Conservation (phyloP, 768 basidiomycete species). For the Nidularia pulvinata region DNA sequence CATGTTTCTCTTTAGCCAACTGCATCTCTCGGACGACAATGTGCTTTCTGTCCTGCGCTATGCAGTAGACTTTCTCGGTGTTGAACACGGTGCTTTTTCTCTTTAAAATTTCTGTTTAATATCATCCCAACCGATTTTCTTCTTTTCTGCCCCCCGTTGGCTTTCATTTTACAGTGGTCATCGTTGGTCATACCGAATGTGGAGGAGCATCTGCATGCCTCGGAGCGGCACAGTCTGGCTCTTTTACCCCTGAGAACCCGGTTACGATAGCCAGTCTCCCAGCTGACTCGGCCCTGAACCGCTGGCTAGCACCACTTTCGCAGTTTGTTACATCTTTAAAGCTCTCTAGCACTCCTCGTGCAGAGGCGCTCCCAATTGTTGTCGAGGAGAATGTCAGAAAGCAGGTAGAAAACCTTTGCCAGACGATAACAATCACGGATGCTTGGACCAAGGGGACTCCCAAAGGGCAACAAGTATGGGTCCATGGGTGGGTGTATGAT, state of each 20-base stretch:
- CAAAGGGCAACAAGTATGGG: slow-evolving; percentile 44
- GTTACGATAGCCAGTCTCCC: slow-evolving; percentile 29
- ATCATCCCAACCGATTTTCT: slow-evolving; percentile 26
- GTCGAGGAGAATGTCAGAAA: slow-evolving; percentile 61
- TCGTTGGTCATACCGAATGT: slow-evolving; percentile 85
- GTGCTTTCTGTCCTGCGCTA: slow-evolving; percentile 73
- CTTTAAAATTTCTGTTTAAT: slow-evolving; percentile 13
- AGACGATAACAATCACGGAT: slow-evolving; percentile 39
- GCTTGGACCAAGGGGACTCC: slow-evolving; percentile 45
- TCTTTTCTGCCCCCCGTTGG: slow-evolving; percentile 13
- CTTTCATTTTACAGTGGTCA: slow-evolving; percentile 50
- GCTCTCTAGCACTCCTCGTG: slow-evolving; percentile 30
- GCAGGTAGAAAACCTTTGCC: slow-evolving; percentile 52
- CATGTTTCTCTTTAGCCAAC: slow-evolving; percentile 48
- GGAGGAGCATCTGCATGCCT: slow-evolving; percentile 71
- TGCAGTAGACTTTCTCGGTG: slow-evolving; percentile 68
- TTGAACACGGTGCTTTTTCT: slow-evolving; percentile 70
- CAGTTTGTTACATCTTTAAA: slow-evolving; percentile 45
- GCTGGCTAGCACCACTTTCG: slow-evolving; percentile 75
- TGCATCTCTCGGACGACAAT: slow-evolving; percentile 71
- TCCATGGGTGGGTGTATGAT: slow-evolving; percentile 79
- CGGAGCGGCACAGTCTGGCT: slow-evolving; percentile 35
- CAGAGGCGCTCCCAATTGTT: slow-evolving; percentile 40
- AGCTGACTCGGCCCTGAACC: slow-evolving; percentile 50
- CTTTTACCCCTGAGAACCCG: slow-evolving; percentile 21